Conservation (phyloP, 2,329 filamentous ascomycete genomes). For the Aaosphaeria arxii region DNA sequence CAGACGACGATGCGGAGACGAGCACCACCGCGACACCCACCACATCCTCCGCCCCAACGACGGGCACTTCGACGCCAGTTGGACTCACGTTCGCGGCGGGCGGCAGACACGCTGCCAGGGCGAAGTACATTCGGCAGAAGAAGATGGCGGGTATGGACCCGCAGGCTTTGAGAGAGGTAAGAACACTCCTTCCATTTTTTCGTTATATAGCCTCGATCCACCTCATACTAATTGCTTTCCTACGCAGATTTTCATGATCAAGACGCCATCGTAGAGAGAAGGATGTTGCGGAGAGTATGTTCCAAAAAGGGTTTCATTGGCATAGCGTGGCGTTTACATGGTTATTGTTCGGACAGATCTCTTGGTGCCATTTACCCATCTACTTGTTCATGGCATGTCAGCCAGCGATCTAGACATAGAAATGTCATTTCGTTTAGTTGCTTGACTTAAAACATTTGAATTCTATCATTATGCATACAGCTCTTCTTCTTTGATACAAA, state of each 20-base stretch:
- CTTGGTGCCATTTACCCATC: no score
- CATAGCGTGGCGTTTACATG: no score
- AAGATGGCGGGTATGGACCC: conserved; percentile 77
- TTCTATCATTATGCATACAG: no score
- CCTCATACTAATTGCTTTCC: conserved; percentile 8
- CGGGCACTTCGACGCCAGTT: conserved; percentile 44
- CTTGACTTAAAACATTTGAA: no score
- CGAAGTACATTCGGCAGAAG: conserved; percentile 86
- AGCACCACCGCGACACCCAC: conserved; percentile 20
- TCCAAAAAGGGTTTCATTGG: no score
- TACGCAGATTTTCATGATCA: conserved; percentile 36
- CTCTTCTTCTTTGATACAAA: no score
- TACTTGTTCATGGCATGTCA: no score
- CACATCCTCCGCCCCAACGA: conserved; percentile 29
- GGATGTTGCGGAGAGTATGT: no score
- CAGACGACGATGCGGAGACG: conserved; percentile 15
- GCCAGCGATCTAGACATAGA: no score
- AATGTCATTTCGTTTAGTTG: no score
- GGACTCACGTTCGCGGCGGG: conserved; percentile 39
- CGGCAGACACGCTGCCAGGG: conserved; percentile 70
- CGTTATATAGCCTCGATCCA: neutral
- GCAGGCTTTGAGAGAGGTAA: conserved; percentile 80
- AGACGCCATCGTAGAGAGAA: conserved; percentile 24
- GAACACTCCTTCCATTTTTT: conserved; percentile 1
- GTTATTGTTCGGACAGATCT: no score